Base-by-base conservation (phyloP, 257 asterid species). In the Solanum bulbocastanum region DNA sequence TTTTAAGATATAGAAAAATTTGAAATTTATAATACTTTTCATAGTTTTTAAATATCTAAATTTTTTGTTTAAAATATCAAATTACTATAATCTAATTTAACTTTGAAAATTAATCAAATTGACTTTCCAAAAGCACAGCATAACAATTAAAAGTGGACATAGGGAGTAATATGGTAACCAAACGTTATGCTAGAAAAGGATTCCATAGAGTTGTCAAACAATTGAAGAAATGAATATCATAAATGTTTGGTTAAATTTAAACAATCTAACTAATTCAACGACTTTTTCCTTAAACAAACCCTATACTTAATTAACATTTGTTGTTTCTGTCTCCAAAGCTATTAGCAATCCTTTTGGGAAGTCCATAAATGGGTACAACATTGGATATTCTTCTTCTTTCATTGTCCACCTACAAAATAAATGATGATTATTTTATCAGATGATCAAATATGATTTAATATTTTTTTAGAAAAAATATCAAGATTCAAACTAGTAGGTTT, bases 361-460 rank as follows among this genome's bases (percentile, higher is more conserved):
- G 18, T 95, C 98, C 97, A 96, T 25, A 83, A 92, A 95, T 10
- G 99, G 99, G 86, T 88, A 69, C 20, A 91, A 90, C 8, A 93
- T n/a, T 46, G 99, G 95, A 39, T 68, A 49, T 49, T 96, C 98
- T 8, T 89, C 96, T 78, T 90, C 95, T 68, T 83, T 90, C 65
- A 87, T 86, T 90, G 91, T 89, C 99, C 99, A 96, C 93, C 98
- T 96, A 78, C 20, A 37, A 25, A 25, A 36, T 39, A 44, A 8
- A 27, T 79, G 5, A 79, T 8, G 16, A 44, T 14, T 72, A 23
- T 71, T 78, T 79, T 49, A n/a, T 69, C 23, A 69, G 75, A 16
- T 30, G 75, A 60, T n/a, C 15, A 5, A 71, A 33, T 33, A 16
- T 10, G 2, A 16, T 33, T 72, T 18, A 71, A 16, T 8, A 9